phyloP scores from a whole-genome alignment of 805 yeast species.

The Zygoascus flipseniorum region DNA sequence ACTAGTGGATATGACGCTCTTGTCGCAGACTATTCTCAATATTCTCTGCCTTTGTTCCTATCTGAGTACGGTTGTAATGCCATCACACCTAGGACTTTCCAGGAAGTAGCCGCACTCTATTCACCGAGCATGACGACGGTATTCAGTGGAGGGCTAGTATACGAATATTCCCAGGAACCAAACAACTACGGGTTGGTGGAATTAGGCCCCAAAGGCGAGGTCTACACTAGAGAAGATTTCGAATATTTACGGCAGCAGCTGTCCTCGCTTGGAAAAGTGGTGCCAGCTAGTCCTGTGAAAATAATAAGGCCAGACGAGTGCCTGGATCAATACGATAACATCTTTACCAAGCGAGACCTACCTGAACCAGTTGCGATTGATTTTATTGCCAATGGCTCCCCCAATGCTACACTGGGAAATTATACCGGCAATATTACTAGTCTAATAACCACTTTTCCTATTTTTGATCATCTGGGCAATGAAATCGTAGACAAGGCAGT shows the following conservation, averaged over 20 bases:
- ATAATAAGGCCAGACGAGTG: conserved; percentile 11
- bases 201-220: conserved; percentile 36
- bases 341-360: conserved; percentile 20
- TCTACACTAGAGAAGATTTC: conserved; percentile 42
- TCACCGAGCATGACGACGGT: conserved; percentile 64
- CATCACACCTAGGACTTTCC: conserved; percentile 68
- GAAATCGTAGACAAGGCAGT: conserved; percentile 12
- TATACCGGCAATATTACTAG: conserved; percentile 13
- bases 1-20: conserved; percentile 70
- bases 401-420: conserved; percentile 20
- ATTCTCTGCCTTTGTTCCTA: conserved; percentile 70
- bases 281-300: conserved; percentile 3
- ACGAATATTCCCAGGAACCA: conserved; percentile 71
- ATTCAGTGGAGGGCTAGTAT: conserved; percentile 80
- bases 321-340: conserved; percentile 15
- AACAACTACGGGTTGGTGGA: conserved; percentile 73
- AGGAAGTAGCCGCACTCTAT: conserved; percentile 63
- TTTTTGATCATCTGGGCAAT: conserved; percentile 19
- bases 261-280: neutral
- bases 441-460: conserved; percentile 15
- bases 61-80: conserved; percentile 92
- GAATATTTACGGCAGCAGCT: conserved; percentile 33
- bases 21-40: conserved; percentile 60
- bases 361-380: conserved; percentile 28
- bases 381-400: conserved; percentile 28